Evolutionary conservation across 169 alveolate species (phyloP), one percentile per base, ranked within the genome.

Genomic region (Besnoitia besnoiti): DNA sequence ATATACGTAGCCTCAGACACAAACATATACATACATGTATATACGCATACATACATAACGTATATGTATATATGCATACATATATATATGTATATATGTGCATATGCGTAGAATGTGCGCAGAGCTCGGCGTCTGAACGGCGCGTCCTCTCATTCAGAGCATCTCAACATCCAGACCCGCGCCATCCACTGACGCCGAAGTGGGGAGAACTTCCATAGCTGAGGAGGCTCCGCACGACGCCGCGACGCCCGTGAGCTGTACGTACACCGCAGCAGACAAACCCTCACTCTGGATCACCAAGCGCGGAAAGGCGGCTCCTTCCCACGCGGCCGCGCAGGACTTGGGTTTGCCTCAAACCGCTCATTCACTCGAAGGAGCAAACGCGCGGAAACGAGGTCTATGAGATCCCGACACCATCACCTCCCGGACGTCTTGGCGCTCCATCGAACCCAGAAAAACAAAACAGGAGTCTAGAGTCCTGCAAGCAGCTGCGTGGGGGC

Each of bases 201-300:
- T 55, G 12, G 67, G 67, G 24, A 55, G 67, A 55, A 55, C 24
- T n/a, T 55, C 67, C 67, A 55, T 55, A 1, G 67, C 67, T 1
- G 67, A 5, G 12, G 67, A 21, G 67, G 33, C 67, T 55, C 67
- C 67, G 24, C 12, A 55, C 67, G 55, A 49, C 55, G 67, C 67
- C 67, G 67, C 67, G 67, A n/a, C 30, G 67, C 67, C 30, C 67
- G 67, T 55, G 67, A 55, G 24, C 67, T 55, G 67, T 55, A 55
- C 67, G 67, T 55, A 55, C 67, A 55, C 67, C 67, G 67, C 67
- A 55, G 30, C 33, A 55, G 33, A n/a, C n/a, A n/a, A n/a, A n/a
- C n/a, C n/a, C n/a, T n/a, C n/a, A n/a, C n/a, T n/a, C n/a, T n/a
- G n/a, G n/a, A n/a, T n/a, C n/a, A n/a, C n/a, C n/a, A n/a, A n/a